phyloP scores from a whole-genome alignment of 768 basidiomycete species.

The Amanita thiersii region DNA sequence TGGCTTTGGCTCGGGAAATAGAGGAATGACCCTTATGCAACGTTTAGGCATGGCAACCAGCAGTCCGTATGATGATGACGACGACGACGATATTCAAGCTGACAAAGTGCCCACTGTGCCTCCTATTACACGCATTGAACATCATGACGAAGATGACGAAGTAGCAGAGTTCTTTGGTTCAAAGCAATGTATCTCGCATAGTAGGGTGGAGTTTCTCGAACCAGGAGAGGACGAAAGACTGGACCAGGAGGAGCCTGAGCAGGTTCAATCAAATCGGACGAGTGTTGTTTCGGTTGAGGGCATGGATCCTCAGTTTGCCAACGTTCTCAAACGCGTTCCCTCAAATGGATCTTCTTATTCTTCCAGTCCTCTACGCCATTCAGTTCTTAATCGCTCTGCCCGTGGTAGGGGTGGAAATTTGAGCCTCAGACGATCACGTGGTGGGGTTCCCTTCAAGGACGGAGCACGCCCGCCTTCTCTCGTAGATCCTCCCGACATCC shows the following conservation, averaged over 20 bases:
- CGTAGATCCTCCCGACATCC: constrained; percentile 63
- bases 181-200: constrained; percentile 14
- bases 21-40: constrained; percentile 51
- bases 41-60: constrained; percentile 51
- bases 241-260: constrained; percentile 13
- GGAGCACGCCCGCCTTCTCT: constrained; percentile 56
- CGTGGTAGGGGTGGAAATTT: constrained; percentile 34
- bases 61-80: constrained; percentile 43
- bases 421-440: constrained; percentile 43
- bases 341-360: constrained; percentile 37
- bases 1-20: constrained; percentile 21
- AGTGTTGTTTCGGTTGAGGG: constrained; percentile 54
- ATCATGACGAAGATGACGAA: constrained; percentile 26
- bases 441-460: constrained; percentile 64
- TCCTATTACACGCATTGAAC: constrained; percentile 26
- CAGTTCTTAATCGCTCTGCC: constrained; percentile 40
- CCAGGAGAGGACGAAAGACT: constrained; percentile 17
- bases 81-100: constrained; percentile 32
- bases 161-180: constrained; percentile 28
- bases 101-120: constrained; percentile 31
- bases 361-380: constrained; percentile 55
- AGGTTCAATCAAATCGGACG: constrained; percentile 46
- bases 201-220: constrained; percentile 20
- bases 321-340: constrained; percentile 55
- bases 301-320: constrained; percentile 83